Evolutionary conservation across 768 basidiomycete genomes (phyloP).

Genomic region (Suillus clintonianus): DNA sequence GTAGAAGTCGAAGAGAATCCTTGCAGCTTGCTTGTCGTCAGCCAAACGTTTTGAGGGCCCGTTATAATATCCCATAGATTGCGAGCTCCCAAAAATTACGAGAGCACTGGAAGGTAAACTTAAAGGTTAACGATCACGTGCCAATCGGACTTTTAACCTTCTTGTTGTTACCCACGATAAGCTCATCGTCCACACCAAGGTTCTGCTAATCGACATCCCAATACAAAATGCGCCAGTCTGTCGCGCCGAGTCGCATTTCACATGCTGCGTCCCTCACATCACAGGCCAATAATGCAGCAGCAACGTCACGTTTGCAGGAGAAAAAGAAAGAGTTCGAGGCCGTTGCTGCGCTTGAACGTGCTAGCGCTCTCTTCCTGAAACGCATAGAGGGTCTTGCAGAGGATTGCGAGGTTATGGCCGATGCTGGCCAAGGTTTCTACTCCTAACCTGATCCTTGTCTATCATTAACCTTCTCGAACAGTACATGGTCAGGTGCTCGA

Average conservation of each 20-base stretch:
- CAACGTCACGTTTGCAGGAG: constrained; percentile 59
- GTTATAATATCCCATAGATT: no score
- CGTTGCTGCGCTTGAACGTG: constrained; percentile 62
- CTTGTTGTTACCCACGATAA: background rate
- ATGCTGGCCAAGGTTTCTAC: constrained; percentile 65
- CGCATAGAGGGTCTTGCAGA: constrained; percentile 69
- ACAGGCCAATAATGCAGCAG: constrained; percentile 39
- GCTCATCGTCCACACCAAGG: background rate
- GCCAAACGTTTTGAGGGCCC: no score
- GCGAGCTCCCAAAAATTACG: no score
- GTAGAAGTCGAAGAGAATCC: no score
- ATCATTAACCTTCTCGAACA: background rate
- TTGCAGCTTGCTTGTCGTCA: no score
- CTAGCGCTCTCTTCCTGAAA: constrained; percentile 54
- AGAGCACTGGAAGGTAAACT: no score
- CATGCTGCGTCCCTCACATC: constrained; percentile 38
- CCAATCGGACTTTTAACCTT: no score
- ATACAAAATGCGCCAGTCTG: constrained; percentile 48
- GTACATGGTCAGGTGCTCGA: background rate
- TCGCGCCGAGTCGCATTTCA: constrained; percentile 51
- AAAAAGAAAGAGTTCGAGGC: constrained; percentile 85
- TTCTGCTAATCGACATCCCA: background rate
- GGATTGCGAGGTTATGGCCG: constrained; percentile 77
- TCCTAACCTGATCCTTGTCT: background rate
- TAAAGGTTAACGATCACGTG: no score